Base-by-base conservation (phyloP, 306 rosid species). In the Luffa acutangula region DNA sequence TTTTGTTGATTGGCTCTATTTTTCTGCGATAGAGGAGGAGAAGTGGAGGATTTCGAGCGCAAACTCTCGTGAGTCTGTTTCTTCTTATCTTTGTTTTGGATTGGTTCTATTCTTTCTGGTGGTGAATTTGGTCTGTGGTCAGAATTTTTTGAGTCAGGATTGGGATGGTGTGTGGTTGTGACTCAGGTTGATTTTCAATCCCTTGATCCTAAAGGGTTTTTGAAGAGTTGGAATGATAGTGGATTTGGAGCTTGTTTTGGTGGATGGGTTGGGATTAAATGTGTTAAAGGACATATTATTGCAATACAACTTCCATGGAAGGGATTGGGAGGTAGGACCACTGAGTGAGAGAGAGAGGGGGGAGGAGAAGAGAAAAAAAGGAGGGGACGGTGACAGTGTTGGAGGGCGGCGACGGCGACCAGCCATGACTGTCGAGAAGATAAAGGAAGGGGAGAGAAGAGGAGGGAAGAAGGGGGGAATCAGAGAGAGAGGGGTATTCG, bases 251-350 rank as follows among this genome's bases (percentile, higher is more conserved):
- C 98, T 56, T 92, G 98, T 78, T 92, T 96, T 4, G 96, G 98
- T 21, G 91, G 87, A 31, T 94, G 97, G 98, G 85, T 57, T 70
- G 98, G 98, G 21, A 92, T 94, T 79, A 94, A 94, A 82, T 94
- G 98, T 84, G 96, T 96, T 25, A 92, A 92, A 81, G 98, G 98
- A 69, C 93, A 90, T 72, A 97, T 94, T 9, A 94, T 94, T 84
- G 97, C 90, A 7, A 86, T 94, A 49, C 91, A 94, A 83, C 97
- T 94, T 82, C 98, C 97, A 14, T 94, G 97, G 97, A 92, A 87
- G 78, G 93, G 93, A 21, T 80, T 93, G 10, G 82, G 88, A 13
- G 98, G 98, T 0, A 81, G 75, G 45, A 88, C 92, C 86, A 82
- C 98, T 0, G 87, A 89, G 21, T n/a, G n/a, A n/a, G n/a, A n/a